phyloP scores from a whole-genome alignment of 805 yeast genomes.

The Metschnikowia shivogae region DNA sequence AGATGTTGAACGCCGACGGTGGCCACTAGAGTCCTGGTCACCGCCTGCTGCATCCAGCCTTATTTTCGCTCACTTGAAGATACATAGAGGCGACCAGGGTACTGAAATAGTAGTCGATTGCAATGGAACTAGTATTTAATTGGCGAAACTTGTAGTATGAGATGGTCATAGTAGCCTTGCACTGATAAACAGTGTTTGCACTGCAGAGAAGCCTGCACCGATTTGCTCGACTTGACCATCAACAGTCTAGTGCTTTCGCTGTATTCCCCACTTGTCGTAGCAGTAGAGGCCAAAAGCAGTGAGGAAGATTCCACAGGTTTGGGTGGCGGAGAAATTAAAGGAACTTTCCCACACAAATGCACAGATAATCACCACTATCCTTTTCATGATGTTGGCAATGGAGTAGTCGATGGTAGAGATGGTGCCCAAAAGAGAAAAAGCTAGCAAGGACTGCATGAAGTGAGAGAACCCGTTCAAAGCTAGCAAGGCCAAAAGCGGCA shows the following conservation, averaged over 20 bases:
- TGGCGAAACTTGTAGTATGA: too few species aligned
- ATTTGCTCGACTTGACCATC: too few species aligned
- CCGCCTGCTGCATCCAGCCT: not conserved
- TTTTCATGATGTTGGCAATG: conserved; percentile 70
- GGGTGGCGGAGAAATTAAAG: conserved; percentile 34
- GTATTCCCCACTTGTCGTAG: conserved; percentile 40
- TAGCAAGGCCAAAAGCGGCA: conserved; percentile 36
- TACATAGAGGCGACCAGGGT: too few species aligned
- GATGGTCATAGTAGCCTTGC: too few species aligned
- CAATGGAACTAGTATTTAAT: not conserved
- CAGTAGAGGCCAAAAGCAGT: conserved; percentile 40
- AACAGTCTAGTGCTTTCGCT: conserved; percentile 4
- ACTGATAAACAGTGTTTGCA: too few species aligned
- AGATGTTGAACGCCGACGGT: conserved; percentile 39
- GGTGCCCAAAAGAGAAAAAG: conserved; percentile 70
- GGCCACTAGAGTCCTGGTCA: conserved; percentile 11
- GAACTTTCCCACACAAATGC: conserved; percentile 57
- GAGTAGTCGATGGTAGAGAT: conserved; percentile 76
- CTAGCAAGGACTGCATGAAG: conserved; percentile 67
- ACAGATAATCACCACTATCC: conserved; percentile 65
- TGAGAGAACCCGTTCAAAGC: conserved; percentile 65
- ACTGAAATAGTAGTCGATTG: too few species aligned
- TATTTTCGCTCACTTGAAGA: too few species aligned
- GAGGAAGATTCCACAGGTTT: conserved; percentile 32
- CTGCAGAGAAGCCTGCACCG: too few species aligned